These are phyloP conservation scores for Adansonia rubrostipa DNA, from an alignment of 441 rosid species.

Conservation along the genomic window DNA sequence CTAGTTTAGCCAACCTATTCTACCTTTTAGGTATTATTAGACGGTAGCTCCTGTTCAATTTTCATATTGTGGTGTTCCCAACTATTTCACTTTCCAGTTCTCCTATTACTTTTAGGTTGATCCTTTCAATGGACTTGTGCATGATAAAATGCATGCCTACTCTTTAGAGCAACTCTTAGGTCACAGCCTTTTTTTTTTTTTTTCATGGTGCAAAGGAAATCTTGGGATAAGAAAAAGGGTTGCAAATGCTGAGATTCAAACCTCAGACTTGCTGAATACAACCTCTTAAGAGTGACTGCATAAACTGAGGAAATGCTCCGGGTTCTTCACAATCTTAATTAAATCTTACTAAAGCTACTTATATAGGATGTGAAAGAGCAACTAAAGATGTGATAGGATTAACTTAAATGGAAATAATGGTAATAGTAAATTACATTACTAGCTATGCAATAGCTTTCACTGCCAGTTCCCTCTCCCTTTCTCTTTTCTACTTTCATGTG, in stretches of 20 bases:
- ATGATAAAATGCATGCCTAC: background rate
- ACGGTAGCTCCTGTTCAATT: background rate
- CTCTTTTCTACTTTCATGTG: background rate
- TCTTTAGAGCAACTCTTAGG: background rate
- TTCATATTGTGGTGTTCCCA: background rate
- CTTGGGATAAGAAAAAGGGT: too few species aligned
- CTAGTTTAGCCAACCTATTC: background rate
- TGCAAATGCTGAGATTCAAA: too few species aligned
- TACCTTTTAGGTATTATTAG: background rate
- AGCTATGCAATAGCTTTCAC: background rate
- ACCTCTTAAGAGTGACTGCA: too few species aligned
- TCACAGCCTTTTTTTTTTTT: background rate
- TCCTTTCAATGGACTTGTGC: background rate
- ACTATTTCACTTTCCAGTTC: background rate
- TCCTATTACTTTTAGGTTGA: background rate
- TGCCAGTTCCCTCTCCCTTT: background rate
- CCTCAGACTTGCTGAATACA: too few species aligned
- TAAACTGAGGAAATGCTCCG: too few species aligned
- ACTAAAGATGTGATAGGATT: constrained; percentile 10
- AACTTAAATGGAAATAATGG: background rate
- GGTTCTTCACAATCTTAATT: background rate
- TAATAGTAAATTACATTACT: background rate
- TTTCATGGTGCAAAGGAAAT: too few species aligned
- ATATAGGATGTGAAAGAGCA: background rate
- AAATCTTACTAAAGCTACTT: background rate